phyloP scores from a whole-genome alignment of 139 green algal genomes.

The Mychonastes homosphaera region DNA sequence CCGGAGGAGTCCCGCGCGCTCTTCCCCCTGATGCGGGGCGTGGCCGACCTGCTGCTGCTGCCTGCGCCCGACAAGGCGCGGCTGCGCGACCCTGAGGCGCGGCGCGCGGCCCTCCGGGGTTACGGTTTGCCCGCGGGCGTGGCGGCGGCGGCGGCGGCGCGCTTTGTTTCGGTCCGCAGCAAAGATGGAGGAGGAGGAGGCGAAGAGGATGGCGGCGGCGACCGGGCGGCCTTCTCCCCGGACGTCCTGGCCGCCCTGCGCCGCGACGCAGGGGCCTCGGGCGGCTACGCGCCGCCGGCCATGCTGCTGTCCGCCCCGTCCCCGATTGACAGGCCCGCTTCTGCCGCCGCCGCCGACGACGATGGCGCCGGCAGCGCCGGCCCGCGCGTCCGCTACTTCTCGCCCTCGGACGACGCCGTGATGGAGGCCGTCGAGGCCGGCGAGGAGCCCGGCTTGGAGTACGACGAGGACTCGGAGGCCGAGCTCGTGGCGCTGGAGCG shows the following conservation, averaged over 20 bases:
- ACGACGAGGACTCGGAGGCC: constrained; percentile 31
- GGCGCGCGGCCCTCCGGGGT: no score
- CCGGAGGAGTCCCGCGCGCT: constrained; percentile 21
- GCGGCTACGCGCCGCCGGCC: no score
- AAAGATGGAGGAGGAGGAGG: no score
- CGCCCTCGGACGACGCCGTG: constrained; percentile 17
- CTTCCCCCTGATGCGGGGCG: constrained; percentile 59
- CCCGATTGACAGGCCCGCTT: no score
- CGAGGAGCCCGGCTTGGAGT: constrained; percentile 40
- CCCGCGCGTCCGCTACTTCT: constrained; percentile 21
- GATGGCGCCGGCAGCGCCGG: no score
- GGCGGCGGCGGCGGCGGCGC: no score
- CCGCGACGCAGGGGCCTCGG: constrained; percentile 4
- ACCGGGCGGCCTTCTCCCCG: no score
- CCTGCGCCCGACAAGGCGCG: constrained; percentile 64
- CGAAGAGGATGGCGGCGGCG: no score
- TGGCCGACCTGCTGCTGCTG: constrained; percentile 78
- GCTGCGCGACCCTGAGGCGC: constrained; percentile 38
- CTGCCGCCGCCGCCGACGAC: no score
- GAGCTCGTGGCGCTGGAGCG: constrained; percentile 23
- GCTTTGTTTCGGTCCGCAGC: no score
- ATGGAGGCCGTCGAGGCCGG: constrained; percentile 28
- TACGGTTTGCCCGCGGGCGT: no score
- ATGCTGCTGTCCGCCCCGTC: no score
- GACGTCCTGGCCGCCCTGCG: constrained; percentile 25